Evolutionary conservation across 2,329 filamentous ascomycete species (phyloP), one percentile per base, ranked within the genome.

Genomic region (Phyllosticta ampelicida): DNA sequence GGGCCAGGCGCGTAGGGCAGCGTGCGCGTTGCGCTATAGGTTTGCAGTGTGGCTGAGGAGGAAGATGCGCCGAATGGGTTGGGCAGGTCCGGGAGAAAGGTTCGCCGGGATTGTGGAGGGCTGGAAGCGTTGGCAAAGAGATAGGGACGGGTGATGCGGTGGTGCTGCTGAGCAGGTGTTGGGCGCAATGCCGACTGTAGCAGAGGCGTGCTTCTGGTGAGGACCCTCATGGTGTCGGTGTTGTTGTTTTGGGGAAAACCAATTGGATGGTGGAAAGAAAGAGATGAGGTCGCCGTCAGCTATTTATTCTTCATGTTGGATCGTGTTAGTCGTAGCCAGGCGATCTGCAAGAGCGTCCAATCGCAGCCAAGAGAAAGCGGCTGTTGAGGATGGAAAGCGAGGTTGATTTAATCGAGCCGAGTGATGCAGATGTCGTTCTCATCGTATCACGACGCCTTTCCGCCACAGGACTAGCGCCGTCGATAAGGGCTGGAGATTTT

Each of bases 1-100:
- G 83, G 77, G 4, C 73, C 67, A 29, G 84, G 77, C 0, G 85
- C 75, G 77, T 95, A 95, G 13, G 88, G 87, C 13, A 97, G 85
- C 3, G 80, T 86, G 61, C 90, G 87, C 19, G 80, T 79, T 10
- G 90, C 90, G 55, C 81, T 83, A 59, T 97, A 79, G 63, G 77
- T 82, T 68, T 91, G 88, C 5, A 71, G 71, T 49, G 67, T 65
- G 51, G 69, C 62, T 21, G 69, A 64, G 63, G 65, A 64, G 53
- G 73, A n/a, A n/a, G 73, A 58, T 78, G 60, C 66, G 62, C 65
- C 77, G 77, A 62, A 80, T 73, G 21, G 71, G 64, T 75, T 74
- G 51, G 23, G 23, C 3, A 71, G 49, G 49, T 21, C 19, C 18
- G 52, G 66, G 59, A 76, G 65, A 68, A 77, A 77, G 59, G 67